Base-by-base conservation (phyloP, 495 filamentous ascomycete genomes). In the Daldinia caldariorum region DNA sequence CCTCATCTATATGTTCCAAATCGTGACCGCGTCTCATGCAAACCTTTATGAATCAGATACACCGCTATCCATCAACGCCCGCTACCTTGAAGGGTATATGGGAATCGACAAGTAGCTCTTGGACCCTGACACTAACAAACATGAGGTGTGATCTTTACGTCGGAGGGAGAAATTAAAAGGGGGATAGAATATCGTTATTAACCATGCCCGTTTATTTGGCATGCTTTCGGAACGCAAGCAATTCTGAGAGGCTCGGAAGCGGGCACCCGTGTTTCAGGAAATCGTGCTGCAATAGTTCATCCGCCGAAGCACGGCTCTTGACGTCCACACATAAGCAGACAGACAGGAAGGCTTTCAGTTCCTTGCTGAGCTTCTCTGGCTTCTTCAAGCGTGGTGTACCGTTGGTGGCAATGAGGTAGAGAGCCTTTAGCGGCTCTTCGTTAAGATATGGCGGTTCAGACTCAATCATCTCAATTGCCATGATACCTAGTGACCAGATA, bases 391-490 rank as follows among this genome's bases (percentile, higher is more conserved):
- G 89, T 12, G 95, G 95, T 5, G 96, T 98, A 66, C 96, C 96
- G 76, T 99, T 97, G 66, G 96, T 99, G 37, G 95, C 95, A 74
- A 99, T 98, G 39, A 98, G 88, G 74, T 96, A 99, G 51, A 99
- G 87, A 12, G 92, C 95, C 84, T 98, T 99, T 35, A 99, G 87
- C 0, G 95, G 95, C 80, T 98, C 94, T 79, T 98, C 95, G 79
- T 97, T 98, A 29, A 98, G 87, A 79, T 99, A 98, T 0, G 95
- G 95, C 6, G 95, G 95, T 76, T 99, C 95, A 10, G 92, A 94
- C 80, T 99, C 96, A 76, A 99, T 99, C 96, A 99, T 97, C 83
- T 99, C 95, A 71, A 99, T 99, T 43, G 95, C 94, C 95, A 98
- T 99, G 82, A 99, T 99, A 73, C 95, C 95, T 55, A 99, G 85